phyloP scores from a whole-genome alignment of 2,329 filamentous ascomycete genomes.

The Aspergillus pseudonomiae region DNA sequence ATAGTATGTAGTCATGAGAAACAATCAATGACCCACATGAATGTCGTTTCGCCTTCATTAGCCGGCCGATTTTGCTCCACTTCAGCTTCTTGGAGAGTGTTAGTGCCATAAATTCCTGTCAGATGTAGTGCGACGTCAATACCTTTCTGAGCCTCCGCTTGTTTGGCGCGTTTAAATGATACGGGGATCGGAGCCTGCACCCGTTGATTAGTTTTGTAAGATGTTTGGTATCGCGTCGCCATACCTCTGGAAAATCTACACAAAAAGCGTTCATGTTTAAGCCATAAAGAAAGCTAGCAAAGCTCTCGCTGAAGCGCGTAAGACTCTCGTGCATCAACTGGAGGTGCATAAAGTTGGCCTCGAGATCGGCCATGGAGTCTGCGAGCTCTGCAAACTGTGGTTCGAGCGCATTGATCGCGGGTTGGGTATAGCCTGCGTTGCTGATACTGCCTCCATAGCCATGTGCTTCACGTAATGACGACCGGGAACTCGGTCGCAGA shows the following conservation, averaged over 20 bases:
- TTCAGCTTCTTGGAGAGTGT: slow-evolving; percentile 36
- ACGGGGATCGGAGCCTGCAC: slow-evolving; percentile 76
- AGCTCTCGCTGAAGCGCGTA: slow-evolving; percentile 91
- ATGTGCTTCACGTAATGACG: slow-evolving; percentile 79
- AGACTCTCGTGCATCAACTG: slow-evolving; percentile 96
- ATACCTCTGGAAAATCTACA: slow-evolving; percentile 92
- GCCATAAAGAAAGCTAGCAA: slow-evolving; percentile 92
- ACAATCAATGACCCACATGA: slow-evolving; percentile 64
- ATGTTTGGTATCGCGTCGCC: neutral
- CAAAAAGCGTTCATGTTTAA: slow-evolving; percentile 99
- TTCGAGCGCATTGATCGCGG: slow-evolving; percentile 76
- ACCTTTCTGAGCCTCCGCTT: slow-evolving; percentile 58
- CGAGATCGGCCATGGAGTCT: slow-evolving; percentile 91
- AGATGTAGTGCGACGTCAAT: slow-evolving; percentile 10
- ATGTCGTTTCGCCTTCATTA: slow-evolving; percentile 73
- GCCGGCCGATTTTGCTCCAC: slow-evolving; percentile 36
- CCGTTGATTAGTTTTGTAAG: slow-evolving; percentile 6
- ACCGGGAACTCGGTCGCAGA: slow-evolving; percentile 84
- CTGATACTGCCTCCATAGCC: slow-evolving; percentile 49
- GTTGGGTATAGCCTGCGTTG: slow-evolving; percentile 52
- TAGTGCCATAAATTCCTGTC: slow-evolving; percentile 3
- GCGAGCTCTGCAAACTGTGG: slow-evolving; percentile 90
- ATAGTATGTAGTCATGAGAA: neutral
- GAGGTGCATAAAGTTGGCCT: slow-evolving; percentile 96
- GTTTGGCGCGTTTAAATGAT: slow-evolving; percentile 72